Evolutionary conservation across 2,329 filamentous ascomycete species (phyloP), one percentile per base, ranked within the genome.

Genomic region (Aspergillus felis): DNA sequence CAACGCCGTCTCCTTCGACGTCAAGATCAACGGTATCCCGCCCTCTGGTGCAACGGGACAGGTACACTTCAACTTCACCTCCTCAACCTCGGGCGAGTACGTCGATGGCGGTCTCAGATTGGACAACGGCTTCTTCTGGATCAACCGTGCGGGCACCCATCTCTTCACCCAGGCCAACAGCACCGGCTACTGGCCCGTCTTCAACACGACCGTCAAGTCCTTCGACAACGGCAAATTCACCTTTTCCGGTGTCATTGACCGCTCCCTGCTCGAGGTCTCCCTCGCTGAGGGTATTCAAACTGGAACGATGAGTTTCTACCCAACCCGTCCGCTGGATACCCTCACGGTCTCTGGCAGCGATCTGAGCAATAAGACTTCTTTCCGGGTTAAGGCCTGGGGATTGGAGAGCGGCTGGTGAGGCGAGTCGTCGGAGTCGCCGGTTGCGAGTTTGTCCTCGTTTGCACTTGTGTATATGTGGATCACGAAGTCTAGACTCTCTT

Each of bases 171-270:
- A 12, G 3, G 14, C 42, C n/a, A 46, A 80, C 17, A 82, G 83
- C 59, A 74, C 78, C 1, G 82, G 81, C 70, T 84, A 84, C 67
- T 84, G 80, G 0, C 79, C 84, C 59, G 81, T 82, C 61, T 82
- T 85, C 66, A 70, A 71, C 60, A 67, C 64, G n/a, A 62, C 58
- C 8, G 57, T 70, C 47, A 50, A 70, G 6, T 49, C 63, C n/a
- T 50, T 57, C 4, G 56, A 59, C n/a, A 55, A 57, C 7, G 74
- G 72, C 14, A 64, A 65, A 0, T 79, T 76, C 69, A 62, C 64
- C 57, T 68, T 85, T 35, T 77, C 78, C 51, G 79, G 78, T 0
- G 74, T 85, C 2, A 73, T 85, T 4, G 84, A 86, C 64, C 73
- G 81, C 4, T 79, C 75, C 12, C 79, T 86, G 27, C 70, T 84